These are phyloP conservation scores for Lunularia cruciata DNA, from an alignment of 225 moss, liverwort and hornwort genomes.

Conservation along the genomic window DNA sequence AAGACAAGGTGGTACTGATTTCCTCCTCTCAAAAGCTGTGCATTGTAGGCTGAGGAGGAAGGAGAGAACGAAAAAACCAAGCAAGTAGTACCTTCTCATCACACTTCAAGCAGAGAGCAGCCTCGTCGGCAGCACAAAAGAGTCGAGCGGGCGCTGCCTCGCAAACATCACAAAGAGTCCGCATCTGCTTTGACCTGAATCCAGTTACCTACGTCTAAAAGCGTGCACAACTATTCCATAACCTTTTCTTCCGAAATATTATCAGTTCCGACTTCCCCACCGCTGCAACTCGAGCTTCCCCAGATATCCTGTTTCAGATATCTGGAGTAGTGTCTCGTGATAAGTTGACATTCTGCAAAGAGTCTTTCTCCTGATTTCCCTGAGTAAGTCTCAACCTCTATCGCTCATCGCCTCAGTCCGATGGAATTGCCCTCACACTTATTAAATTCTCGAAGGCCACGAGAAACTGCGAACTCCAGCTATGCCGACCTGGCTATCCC, in stretches of 20 bases:
- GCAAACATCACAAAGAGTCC: constrained; percentile 91
- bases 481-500: no score
- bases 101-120: constrained; percentile 85
- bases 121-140: constrained; percentile 99
- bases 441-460: no score
- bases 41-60: no score
- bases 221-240: neutral
- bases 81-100: constrained; percentile 98
- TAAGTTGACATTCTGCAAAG: neutral
- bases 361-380: neutral
- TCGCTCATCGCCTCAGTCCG: neutral
- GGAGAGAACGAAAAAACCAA: no score
- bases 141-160: constrained; percentile 88
- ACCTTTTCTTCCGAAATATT: neutral
- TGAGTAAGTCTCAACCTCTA: neutral
- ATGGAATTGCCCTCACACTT: no score
- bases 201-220: neutral
- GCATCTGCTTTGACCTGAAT: constrained; percentile 48
- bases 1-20: no score
- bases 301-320: neutral
- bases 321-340: neutral
- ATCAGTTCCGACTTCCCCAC: neutral
- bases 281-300: neutral
- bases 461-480: no score
- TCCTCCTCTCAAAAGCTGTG: no score